Base-by-base conservation (phyloP, 495 filamentous ascomycete genomes). In the Penicillium chermesinum region DNA sequence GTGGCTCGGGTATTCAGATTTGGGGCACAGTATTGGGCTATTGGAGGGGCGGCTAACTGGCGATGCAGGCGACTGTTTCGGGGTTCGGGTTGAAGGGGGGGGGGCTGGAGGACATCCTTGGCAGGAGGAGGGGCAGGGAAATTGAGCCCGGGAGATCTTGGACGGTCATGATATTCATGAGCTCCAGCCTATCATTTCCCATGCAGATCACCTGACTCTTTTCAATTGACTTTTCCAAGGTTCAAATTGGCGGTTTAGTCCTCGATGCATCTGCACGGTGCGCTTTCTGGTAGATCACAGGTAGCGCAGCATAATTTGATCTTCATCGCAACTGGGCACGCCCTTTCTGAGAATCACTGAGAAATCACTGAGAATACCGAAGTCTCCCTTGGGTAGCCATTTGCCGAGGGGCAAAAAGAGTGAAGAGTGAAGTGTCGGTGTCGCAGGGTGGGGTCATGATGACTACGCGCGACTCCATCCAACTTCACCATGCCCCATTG, bases 361-460 rank as follows among this genome's bases (percentile, higher is more conserved):
- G 35, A 14, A 7, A 5, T n/a, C 8, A 22, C 12, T 19, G 4
- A 21, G 43, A 15, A 36, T 38, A 15, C 14, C 2, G 35, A 13
- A 13, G 1, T 38, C 14, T 37, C 20, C 30, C 2, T 35, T 17
- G 33, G 44, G 42, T 9, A 20, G 37, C 34, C 15, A 38, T 22
- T n/a, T n/a, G n/a, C n/a, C n/a, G n/a, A n/a, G n/a, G n/a, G n/a
- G n/a, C n/a, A n/a, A n/a, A n/a, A n/a, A n/a, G n/a, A n/a, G n/a
- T n/a, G n/a, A n/a, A n/a, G 41, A 25, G 18, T 57, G 59, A 62
- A 62, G 20, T 59, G 56, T 62, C 59, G 59, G 59, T 63, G 59
- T 59, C 55, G 53, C 18, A 58, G 34, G 57, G 57, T 55, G 53
- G 53, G 52, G 57, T 44, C 49, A 13, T 27, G 16, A 46, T 52